Evolutionary conservation across 805 yeast genomes (phyloP).

Genomic region (Metschnikowia peoriensis): DNA sequence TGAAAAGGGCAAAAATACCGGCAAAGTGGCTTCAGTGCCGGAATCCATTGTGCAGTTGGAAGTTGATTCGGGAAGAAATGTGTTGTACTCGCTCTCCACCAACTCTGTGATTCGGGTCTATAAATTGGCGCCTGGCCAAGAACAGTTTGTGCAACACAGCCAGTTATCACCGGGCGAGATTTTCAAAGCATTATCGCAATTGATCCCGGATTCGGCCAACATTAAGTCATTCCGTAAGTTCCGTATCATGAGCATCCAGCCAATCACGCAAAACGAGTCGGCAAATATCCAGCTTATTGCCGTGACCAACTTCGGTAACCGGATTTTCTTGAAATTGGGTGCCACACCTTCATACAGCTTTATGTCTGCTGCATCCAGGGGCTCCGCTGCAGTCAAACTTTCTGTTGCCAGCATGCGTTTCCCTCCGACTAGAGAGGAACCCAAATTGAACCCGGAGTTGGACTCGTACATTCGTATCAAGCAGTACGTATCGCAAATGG

Average conservation of each 20-base stretch:
- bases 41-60: conserved; percentile 65
- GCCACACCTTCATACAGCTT: conserved; percentile 25
- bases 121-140: conserved; percentile 48
- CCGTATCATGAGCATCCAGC: conserved; percentile 60
- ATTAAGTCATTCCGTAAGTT: conserved; percentile 49
- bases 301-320: conserved; percentile 77
- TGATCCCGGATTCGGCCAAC: conserved; percentile 56
- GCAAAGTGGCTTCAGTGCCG: conserved; percentile 26
- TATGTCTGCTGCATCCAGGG: conserved; percentile 22
- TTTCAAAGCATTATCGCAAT: conserved; percentile 46
- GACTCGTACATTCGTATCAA: conserved; percentile 42
- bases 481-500: conserved; percentile 39
- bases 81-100: conserved; percentile 79
- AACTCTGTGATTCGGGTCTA: conserved; percentile 81
- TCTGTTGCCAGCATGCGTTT: conserved; percentile 51
- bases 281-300: conserved; percentile 72
- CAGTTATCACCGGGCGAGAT: conserved; percentile 46
- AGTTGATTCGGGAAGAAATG: conserved; percentile 73
- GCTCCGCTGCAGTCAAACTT: conserved; percentile 31
- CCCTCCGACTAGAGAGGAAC: conserved; percentile 58
- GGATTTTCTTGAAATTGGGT: conserved; percentile 61
- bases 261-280: conserved; percentile 64
- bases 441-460: conserved; percentile 38
- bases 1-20: conserved; percentile 1
- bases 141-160: conserved; percentile 35